Conservation (phyloP, 2,329 filamentous ascomycete species). For the Scedosporium minutisporum region DNA sequence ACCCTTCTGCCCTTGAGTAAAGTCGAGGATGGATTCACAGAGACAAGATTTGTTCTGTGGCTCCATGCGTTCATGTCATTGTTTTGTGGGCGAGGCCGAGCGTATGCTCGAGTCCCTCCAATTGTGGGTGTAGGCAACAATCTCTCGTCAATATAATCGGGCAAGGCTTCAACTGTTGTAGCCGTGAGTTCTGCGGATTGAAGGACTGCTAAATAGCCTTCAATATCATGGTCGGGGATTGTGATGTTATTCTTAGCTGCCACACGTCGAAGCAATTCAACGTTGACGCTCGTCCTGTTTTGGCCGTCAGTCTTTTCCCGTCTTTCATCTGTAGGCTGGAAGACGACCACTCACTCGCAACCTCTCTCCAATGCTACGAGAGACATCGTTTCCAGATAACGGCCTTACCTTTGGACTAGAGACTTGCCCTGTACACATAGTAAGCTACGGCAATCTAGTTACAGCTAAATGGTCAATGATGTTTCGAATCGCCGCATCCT, state of each 20-base stretch:
- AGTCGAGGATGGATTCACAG: conserved; percentile 14
- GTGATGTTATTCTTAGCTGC: conserved; percentile 5
- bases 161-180: conserved; percentile 17
- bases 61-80: conserved; percentile 35
- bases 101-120: not conserved
- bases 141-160: conserved; percentile 25
- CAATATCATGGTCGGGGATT: conserved; percentile 5
- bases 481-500: too few relatives aligned
- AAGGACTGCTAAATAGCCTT: conserved; percentile 6
- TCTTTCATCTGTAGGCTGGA: not conserved
- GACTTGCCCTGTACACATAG: too few relatives aligned
- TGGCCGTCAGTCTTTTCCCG: not conserved
- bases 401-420: too few relatives aligned
- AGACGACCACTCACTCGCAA: not conserved
- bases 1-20: conserved; percentile 20
- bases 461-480: too few relatives aligned
- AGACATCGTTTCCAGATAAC: too few relatives aligned
- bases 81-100: conserved; percentile 10
- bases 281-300: not conserved
- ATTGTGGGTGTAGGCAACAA: conserved; percentile 12
- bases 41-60: conserved; percentile 21
- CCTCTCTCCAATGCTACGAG: too few relatives aligned
- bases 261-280: not conserved
- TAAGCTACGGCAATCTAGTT: too few relatives aligned
- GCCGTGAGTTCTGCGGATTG: not conserved